Percentiles rank a stretch among this genome's conserved stretches.
These are phyloP conservation scores for Cucumis hystrix DNA, from an alignment of 306 rosid species.

Conservation along the genomic window DNA sequence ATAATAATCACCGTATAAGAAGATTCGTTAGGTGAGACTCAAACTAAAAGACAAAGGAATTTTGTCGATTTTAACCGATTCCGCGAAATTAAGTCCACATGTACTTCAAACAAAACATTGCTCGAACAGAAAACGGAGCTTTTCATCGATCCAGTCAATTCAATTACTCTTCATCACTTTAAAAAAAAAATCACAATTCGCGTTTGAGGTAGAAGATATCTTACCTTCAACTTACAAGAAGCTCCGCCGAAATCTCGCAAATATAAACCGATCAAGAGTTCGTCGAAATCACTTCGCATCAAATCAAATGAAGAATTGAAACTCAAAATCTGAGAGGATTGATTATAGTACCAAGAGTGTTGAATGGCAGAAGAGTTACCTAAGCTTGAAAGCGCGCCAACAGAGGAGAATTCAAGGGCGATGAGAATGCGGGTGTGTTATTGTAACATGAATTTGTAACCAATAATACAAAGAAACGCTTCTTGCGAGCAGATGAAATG, in stretches of 20 bases:
- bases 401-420: conserved; percentile 1
- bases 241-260: neutral
- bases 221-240: neutral
- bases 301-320: neutral
- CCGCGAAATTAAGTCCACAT: neutral
- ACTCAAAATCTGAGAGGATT: neutral
- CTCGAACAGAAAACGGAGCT: neutral
- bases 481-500: neutral
- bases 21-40: neutral
- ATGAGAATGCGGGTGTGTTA: neutral
- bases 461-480: neutral
- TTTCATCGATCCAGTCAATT: neutral
- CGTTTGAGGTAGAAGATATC: neutral
- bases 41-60: neutral
- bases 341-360: neutral
- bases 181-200: neutral
- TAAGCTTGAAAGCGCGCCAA: neutral
- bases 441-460: neutral
- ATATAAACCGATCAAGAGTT: neutral
- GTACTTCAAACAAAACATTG: neutral
- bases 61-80: neutral
- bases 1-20: neutral
- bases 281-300: neutral
- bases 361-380: neutral
- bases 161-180: neutral